phyloP scores from a whole-genome alignment of 1,139 yeast genomes.

The Pichia sp. region DNA sequence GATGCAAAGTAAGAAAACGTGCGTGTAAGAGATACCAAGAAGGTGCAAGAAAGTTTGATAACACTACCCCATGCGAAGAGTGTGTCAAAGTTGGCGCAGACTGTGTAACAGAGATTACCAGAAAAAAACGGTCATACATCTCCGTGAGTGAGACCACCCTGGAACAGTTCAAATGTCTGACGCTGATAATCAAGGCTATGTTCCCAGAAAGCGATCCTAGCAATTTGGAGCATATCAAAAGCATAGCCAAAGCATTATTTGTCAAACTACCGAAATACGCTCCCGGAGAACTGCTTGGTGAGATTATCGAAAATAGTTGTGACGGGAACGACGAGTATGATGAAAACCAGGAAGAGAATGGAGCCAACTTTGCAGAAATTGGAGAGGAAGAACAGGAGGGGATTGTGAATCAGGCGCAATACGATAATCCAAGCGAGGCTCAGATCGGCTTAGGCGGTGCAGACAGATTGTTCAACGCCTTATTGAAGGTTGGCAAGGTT shows the following conservation, averaged over 20 bases:
- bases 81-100: conserved; percentile 30
- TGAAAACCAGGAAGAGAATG: neutral
- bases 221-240: conserved; percentile 32
- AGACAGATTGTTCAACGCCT: conserved; percentile 30
- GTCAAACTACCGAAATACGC: conserved; percentile 31
- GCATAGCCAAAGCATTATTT: conserved; percentile 31
- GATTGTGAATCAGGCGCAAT: too few relatives aligned
- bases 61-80: conserved; percentile 30
- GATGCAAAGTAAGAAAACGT: conserved; percentile 37
- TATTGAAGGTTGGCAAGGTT: conserved; percentile 23
- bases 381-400: too few relatives aligned
- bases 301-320: conserved; percentile 10
- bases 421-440: neutral
- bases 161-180: conserved; percentile 33
- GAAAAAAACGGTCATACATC: conserved; percentile 33
- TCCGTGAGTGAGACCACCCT: conserved; percentile 30
- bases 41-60: conserved; percentile 24
- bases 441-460: conserved; percentile 25
- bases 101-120: conserved; percentile 34
- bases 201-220: conserved; percentile 37
- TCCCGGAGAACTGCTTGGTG: neutral
- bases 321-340: neutral
- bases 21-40: conserved; percentile 33
- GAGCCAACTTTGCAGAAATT: too few relatives aligned
- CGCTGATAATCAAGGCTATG: conserved; percentile 33